A percentile compares a stretch with the other conserved stretches of the same genome.
These are phyloP conservation scores for Globisporangium canariense DNA, from an alignment of 352 stramenopile species.

Conservation along the genomic window DNA sequence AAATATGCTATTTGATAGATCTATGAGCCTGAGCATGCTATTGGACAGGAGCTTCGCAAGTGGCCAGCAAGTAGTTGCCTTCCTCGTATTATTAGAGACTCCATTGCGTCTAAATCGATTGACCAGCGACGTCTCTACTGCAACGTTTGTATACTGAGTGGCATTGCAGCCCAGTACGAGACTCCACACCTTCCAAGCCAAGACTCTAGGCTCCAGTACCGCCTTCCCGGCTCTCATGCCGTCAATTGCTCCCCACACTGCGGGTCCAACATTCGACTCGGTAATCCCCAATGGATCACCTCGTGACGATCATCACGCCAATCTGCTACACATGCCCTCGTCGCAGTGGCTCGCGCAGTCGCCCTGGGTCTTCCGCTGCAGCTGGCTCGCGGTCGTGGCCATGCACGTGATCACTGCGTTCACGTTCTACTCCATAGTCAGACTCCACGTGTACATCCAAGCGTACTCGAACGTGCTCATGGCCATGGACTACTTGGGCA, in stretches of 20 bases:
- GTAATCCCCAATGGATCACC: too few species aligned
- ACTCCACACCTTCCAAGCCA: too few species aligned
- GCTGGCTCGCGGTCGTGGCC: constrained; percentile 2
- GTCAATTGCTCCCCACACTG: background rate
- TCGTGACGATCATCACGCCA: background rate
- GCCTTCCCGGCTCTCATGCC: background rate
- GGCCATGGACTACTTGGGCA: constrained; percentile 5
- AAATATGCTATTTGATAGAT: too few species aligned
- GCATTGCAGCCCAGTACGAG: too few species aligned
- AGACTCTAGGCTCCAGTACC: too few species aligned
- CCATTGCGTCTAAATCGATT: too few species aligned
- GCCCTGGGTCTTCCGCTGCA: constrained; percentile 4
- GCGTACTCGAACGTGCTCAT: constrained; percentile 1
- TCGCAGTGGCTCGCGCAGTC: background rate
- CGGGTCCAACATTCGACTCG: background rate
- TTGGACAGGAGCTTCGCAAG: too few species aligned
- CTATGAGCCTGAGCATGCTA: too few species aligned
- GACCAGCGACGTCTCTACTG: too few species aligned
- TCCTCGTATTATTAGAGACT: too few species aligned
- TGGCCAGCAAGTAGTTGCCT: too few species aligned
- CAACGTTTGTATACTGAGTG: too few species aligned
- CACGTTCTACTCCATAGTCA: constrained; percentile 5
- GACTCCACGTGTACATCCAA: constrained; percentile 7
- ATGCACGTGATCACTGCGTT: constrained; percentile 4
- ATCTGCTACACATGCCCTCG: background rate